Base-by-base conservation (phyloP, 2,329 filamentous ascomycete species). In the Coniella lustricola region DNA sequence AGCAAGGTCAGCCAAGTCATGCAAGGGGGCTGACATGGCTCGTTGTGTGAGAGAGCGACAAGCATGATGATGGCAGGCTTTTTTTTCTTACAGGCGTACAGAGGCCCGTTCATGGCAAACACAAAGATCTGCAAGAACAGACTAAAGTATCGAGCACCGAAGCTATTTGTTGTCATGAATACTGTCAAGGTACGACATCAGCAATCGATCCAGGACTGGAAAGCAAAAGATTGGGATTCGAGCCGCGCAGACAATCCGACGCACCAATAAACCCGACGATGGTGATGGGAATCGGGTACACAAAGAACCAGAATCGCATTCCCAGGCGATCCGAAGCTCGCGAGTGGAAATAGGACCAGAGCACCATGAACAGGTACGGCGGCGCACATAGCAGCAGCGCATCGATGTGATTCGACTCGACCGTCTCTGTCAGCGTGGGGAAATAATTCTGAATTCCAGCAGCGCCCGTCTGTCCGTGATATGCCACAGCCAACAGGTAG, bases 71-170 rank as follows among this genome's bases (percentile, higher is more conserved):
- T n/a, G n/a, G n/a, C n/a, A n/a, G n/a, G n/a, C n/a, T n/a, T n/a
- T n/a, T n/a, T n/a, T n/a, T n/a, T n/a, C 20, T 37, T 25, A 49
- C 45, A 51, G 18, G 48, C 48, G 52, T 65, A 71, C 12, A 67
- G 51, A 3, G 72, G 76, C 31, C 71, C 71, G 62, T 76, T 75
- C 60, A 74, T 73, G 14, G 72, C 68, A 55, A 79, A 79, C 49
- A 79, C 68, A 54, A 79, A 76, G 53, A 71, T 69, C 65, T 78
- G 73, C 34, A 78, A 62, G 66, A 79, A 79, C 50, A 78, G 64
- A 20, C 68, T 70, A 61, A 78, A 73, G 63, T 79, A 81, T 16
- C 72, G 69, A 0, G 75, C 68, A 0, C 73, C 76, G 47, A 80
- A 79, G 25, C 57, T 57, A 8, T 67, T 57, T 4, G 70, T 73